A percentile compares a stretch with the other conserved stretches of the same genome.
These are phyloP conservation scores for Persicaria tinctoria DNA, from an alignment of 148 eudicot genomes.

Conservation along the genomic window DNA sequence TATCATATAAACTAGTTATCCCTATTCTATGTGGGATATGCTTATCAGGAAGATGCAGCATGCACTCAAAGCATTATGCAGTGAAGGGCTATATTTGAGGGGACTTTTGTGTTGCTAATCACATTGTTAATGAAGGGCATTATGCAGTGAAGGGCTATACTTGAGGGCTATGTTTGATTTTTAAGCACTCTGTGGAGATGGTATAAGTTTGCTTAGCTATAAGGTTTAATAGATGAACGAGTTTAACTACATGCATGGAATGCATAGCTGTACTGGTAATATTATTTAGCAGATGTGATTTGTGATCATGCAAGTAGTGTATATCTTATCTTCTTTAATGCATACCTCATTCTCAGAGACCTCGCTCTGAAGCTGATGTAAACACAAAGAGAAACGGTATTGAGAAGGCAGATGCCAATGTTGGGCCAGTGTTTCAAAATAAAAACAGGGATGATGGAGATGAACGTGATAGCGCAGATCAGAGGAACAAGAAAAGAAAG, in stretches of 20 bases:
- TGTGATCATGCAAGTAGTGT: neutral
- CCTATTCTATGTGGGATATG: neutral
- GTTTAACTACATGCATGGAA: neutral
- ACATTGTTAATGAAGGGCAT: neutral
- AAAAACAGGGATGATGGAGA: conserved; percentile 21
- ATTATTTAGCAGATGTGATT: neutral
- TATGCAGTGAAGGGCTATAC: neutral
- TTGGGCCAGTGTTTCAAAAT: conserved; percentile 16
- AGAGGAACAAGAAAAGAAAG: conserved; percentile 65
- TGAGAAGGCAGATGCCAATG: conserved; percentile 22
- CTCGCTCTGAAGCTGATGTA: conserved; percentile 14
- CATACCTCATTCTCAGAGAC: conserved; percentile 29
- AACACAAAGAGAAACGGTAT: conserved; percentile 25
- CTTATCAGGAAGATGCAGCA: neutral
- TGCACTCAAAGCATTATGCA: neutral
- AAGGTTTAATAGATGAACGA: neutral
- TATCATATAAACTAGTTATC: neutral
- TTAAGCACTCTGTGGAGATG: neutral
- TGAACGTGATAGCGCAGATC: conserved; percentile 16
- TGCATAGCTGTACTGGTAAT: neutral
- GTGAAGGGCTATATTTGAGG: neutral
- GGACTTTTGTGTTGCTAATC: neutral
- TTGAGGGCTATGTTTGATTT: neutral
- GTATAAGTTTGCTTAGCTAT: neutral
- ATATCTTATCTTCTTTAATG: neutral